phyloP scores from a whole-genome alignment of 1,139 yeast genomes.

The Debaryomycetaceae sp. region DNA sequence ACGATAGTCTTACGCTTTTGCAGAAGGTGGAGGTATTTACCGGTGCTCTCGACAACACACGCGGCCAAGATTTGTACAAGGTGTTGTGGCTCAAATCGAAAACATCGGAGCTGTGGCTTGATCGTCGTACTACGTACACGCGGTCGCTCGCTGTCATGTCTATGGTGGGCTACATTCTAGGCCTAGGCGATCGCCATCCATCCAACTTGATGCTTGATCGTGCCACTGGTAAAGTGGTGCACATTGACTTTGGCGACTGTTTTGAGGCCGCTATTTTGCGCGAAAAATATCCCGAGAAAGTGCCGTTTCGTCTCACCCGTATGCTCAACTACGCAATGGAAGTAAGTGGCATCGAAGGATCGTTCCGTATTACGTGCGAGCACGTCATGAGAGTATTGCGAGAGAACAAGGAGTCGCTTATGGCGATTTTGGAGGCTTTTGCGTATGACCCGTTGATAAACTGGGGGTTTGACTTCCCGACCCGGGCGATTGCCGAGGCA shows the following conservation, averaged over 20 bases:
- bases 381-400: conserved; percentile 93
- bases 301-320: conserved; percentile 91
- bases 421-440: conserved; percentile 97
- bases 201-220: conserved; percentile 93
- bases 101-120: conserved; percentile 96
- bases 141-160: conserved; percentile 97
- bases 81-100: conserved; percentile 94
- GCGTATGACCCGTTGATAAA: conserved; percentile 97
- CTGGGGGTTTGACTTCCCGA: conserved; percentile 96
- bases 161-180: conserved; percentile 94
- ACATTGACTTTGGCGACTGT: conserved; percentile 98
- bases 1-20: conserved; percentile 74
- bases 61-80: conserved; percentile 93
- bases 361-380: conserved; percentile 92
- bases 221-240: conserved; percentile 88
- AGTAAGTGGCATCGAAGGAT: conserved; percentile 97
- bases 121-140: conserved; percentile 91
- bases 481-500: conserved; percentile 64
- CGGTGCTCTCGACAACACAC: conserved; percentile 86
- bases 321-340: conserved; percentile 99
- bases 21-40: conserved; percentile 96
- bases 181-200: conserved; percentile 97
- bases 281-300: conserved; percentile 96
- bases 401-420: conserved; percentile 87
- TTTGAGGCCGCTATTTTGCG: conserved; percentile 95